Conservation (phyloP, 2,329 filamentous ascomycete species). For the Stachybotrys chlorohalonatus region DNA sequence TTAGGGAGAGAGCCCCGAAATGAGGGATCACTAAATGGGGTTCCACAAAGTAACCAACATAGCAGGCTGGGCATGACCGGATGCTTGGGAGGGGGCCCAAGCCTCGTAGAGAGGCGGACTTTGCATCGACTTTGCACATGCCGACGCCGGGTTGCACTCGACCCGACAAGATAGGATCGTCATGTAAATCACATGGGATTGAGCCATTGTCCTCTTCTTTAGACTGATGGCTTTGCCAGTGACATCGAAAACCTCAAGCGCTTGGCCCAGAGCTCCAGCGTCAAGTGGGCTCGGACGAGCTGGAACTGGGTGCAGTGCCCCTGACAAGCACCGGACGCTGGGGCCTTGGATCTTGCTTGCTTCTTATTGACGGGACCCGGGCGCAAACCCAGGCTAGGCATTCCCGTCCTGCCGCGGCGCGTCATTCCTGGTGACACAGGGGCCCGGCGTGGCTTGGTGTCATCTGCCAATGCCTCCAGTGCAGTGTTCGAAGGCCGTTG, state of each 20-base stretch:
- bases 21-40: neutral
- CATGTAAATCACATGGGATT: neutral
- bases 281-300: neutral
- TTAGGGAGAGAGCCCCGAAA: neutral
- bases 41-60: neutral
- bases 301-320: neutral
- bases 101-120: neutral
- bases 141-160: neutral
- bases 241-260: neutral
- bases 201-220: neutral
- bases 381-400: neutral
- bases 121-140: neutral
- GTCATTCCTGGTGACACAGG: neutral
- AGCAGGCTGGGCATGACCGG: neutral
- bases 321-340: neutral
- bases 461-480: neutral
- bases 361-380: neutral
- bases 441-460: neutral
- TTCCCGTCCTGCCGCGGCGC: neutral
- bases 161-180: neutral
- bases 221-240: neutral
- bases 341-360: neutral
- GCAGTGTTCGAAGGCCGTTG: neutral
- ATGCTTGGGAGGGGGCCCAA: neutral
- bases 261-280: neutral